Base-by-base conservation (phyloP, 2,329 filamentous ascomycete genomes). In the Ophiostoma sp. region DNA sequence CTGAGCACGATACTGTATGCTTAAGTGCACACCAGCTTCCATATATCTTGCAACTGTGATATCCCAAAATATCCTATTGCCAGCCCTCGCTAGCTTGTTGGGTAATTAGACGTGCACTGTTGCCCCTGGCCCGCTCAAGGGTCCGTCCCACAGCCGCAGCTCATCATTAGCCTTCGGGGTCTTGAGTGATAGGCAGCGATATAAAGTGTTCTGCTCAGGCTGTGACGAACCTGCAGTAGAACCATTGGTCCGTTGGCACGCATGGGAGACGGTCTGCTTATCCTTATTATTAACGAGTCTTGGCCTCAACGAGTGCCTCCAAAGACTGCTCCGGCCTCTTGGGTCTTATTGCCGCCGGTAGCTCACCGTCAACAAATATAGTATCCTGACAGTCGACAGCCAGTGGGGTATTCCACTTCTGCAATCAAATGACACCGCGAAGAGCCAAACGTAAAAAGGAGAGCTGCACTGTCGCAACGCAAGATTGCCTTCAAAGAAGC, bases 361-460 rank as follows among this genome's bases (percentile, higher is more conserved):
- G 27, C 42, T 45, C 49, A 27, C 49, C 49, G 49, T 27, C 27
- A 55, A 55, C 27, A 55, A 18, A 11, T n/a, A 52, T 52, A 52
- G 27, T 27, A 27, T 27, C 27, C 27, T 27, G 27, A 27, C 27
- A 27, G 27, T 27, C 27, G 2, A 27, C 27, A 52, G 5, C 18
- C 49, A 14, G 49, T 55, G 49, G 49, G 49, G 49, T 27, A 55
- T 11, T 18, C 49, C 49, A 55, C 18, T 55, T 55, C 18, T 55
- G 49, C 49, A 55, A 55, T 55, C 49, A 36, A 55, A 55, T 4
- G 49, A 52, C 18, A 36, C 49, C n/a, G 49, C n/a, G 49, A 45
- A 45, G 42, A 3, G 42, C 49, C n/a, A 55, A 55, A 55, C 49
- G 49, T 55, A 27, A 55, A 55, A 55, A 55, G 49, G 49, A 55